These are phyloP conservation scores for Panaeolus cyanescens DNA, from an alignment of 768 basidiomycete species.

Conservation along the genomic window DNA sequence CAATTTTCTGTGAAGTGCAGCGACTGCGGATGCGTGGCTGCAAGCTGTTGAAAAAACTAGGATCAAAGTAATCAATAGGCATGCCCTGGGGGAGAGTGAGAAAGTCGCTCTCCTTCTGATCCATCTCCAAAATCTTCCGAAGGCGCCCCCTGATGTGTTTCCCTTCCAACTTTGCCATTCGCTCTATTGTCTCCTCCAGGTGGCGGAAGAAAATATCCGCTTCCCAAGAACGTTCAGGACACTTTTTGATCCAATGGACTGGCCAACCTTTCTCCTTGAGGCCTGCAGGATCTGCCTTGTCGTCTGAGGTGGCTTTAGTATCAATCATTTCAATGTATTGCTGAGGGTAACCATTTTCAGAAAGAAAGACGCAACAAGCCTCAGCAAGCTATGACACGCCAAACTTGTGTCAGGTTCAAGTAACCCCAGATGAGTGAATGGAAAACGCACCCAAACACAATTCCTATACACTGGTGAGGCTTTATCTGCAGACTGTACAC, in stretches of 20 bases:
- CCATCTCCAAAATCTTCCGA: background rate
- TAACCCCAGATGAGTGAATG: background rate
- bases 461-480: background rate
- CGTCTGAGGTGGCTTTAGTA: slow-evolving; percentile 2
- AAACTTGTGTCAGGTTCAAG: background rate
- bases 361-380: background rate
- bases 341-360: background rate
- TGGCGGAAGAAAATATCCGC: background rate
- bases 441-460: background rate
- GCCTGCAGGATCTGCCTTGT: background rate
- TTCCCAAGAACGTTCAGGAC: background rate
- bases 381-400: background rate
- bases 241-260: background rate
- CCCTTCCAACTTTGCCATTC: background rate
- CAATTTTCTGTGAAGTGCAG: background rate
- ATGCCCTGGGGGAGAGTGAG: background rate
- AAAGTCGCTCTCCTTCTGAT: background rate
- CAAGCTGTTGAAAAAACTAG: background rate
- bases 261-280: background rate
- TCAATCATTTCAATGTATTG: slow-evolving; percentile 1
- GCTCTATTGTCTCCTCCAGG: background rate
- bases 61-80: background rate
- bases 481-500: background rate
- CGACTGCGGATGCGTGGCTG: background rate
- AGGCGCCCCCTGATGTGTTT: background rate